Evolutionary conservation across 140 eudicot genomes (phyloP).

Genomic region (Flaveria floridana): DNA sequence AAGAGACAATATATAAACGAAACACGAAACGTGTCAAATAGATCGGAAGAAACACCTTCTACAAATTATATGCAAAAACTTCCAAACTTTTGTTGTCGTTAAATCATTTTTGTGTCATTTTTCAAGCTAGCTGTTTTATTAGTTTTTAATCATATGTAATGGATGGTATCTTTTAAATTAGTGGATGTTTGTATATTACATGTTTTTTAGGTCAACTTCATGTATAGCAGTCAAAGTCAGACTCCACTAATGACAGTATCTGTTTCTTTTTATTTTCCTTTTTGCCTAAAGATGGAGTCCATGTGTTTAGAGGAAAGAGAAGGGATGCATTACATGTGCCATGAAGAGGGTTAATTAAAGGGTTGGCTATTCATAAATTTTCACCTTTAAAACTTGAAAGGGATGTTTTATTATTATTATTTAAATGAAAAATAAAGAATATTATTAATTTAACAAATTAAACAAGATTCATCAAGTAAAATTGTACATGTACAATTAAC

Average conservation of each 20-base stretch:
- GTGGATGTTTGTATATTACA: not conserved
- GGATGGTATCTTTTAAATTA: not conserved
- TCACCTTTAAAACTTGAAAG: too few relatives aligned
- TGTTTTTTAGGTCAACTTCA: constrained; percentile 22
- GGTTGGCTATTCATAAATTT: too few relatives aligned
- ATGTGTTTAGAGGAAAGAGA: constrained; percentile 16
- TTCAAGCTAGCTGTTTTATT: not conserved
- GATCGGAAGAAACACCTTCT: not conserved
- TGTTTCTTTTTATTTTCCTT: constrained; percentile 20
- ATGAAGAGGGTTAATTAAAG: too few relatives aligned
- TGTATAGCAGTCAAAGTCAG: constrained; percentile 38
- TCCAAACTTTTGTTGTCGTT: too few relatives aligned
- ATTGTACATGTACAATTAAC: too few relatives aligned
- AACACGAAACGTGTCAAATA: not conserved
- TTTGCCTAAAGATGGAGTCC: constrained; percentile 29
- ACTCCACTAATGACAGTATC: constrained; percentile 30
- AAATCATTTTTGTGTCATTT: not conserved
- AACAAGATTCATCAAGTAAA: too few relatives aligned
- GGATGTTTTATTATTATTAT: too few relatives aligned
- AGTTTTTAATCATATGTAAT: not conserved
- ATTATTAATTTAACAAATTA: too few relatives aligned
- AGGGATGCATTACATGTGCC: not conserved
- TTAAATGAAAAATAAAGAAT: too few relatives aligned
- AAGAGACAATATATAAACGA: not conserved
- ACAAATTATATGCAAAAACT: not conserved